Conservation (phyloP, 441 rosid genomes). For the Bruguiera hainesii region DNA sequence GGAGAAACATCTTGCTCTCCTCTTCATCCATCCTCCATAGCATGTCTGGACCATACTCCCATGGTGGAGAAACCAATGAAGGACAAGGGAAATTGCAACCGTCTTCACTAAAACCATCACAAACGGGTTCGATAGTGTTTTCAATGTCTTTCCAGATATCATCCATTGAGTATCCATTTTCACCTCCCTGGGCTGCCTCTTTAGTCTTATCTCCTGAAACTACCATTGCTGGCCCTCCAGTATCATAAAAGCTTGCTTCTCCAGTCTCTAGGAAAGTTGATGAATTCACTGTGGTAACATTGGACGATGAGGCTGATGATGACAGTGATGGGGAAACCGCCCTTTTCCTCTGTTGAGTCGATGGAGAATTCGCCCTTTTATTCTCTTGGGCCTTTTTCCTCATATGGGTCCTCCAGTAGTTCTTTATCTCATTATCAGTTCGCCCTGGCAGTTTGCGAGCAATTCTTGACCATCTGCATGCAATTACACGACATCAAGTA, state of each 20-base stretch:
- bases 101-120: conserved; percentile 45
- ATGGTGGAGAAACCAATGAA: conserved; percentile 49
- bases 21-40: conserved; percentile 71
- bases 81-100: conserved; percentile 46
- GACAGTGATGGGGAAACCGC: conserved; percentile 42
- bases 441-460: conserved; percentile 89
- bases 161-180: conserved; percentile 65
- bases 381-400: conserved; percentile 78
- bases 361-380: too few relatives aligned
- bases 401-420: conserved; percentile 90
- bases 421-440: conserved; percentile 97
- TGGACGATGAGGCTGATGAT: conserved; percentile 57
- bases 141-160: conserved; percentile 97
- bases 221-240: conserved; percentile 45
- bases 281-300: conserved; percentile 42
- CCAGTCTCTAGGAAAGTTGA: conserved; percentile 33
- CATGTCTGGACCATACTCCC: conserved; percentile 55
- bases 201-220: conserved; percentile 32
- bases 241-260: conserved; percentile 57
- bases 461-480: conserved; percentile 86
- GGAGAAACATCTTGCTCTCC: conserved; percentile 48
- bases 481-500: conserved; percentile 8
- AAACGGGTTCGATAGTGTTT: conserved; percentile 44
- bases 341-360: conserved; percentile 35
- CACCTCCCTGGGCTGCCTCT: conserved; percentile 36